Evolutionary conservation across 495 filamentous ascomycete species (phyloP), one percentile per base, ranked within the genome.

Genomic region (Trichoderma asperelloides): DNA sequence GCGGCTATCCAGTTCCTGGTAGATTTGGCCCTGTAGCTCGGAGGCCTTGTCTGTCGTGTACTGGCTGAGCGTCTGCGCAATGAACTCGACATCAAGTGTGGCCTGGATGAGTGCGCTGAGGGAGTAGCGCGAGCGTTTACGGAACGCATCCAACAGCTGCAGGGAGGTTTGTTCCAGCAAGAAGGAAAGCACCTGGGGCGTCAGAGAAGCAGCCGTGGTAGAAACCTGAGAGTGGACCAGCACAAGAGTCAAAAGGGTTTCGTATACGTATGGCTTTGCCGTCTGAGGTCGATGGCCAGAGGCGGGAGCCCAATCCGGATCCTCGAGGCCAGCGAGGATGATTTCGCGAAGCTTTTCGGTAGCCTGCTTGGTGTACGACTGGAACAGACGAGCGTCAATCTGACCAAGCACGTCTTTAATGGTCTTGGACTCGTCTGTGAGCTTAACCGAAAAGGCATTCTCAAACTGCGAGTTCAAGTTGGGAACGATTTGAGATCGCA

Each of bases 81-180:
- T 88, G 77, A 98, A 98, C 76, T 98, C 95, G 11, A 96, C 93
- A 68, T 98, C 95, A 6, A 98, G 83, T 0, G 96, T 98, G 2
- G 96, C 96, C 77, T 98, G 96, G 89, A 97, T 96, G 62, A 98
- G 82, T 9, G 87, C 86, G n/a, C 87, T 79, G 0, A 98, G 87
- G 8, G 84, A 79, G 78, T 91, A 98, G 39, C 79, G 78, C 8
- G 82, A 69, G 12, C 91, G 87, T 23, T 83, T 70, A 66, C 85
- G 84, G 78, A 96, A 92, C 0, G 88, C 85, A 16, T 85, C 81
- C 6, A 95, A 81, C 11, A 96, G 84, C 63, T 90, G 86, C 15
- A 80, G 78, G 40, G 86, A 91, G 12, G 90, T 82, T 72, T 91
- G 83, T 71, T 93, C 91, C 30, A 97, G 84, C 18, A 97, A 84